A percentile compares a stretch with the other conserved stretches of the same genome.
Conservation (phyloP, 2,329 filamentous ascomycete species). For the Xylariaceae sp. region DNA sequence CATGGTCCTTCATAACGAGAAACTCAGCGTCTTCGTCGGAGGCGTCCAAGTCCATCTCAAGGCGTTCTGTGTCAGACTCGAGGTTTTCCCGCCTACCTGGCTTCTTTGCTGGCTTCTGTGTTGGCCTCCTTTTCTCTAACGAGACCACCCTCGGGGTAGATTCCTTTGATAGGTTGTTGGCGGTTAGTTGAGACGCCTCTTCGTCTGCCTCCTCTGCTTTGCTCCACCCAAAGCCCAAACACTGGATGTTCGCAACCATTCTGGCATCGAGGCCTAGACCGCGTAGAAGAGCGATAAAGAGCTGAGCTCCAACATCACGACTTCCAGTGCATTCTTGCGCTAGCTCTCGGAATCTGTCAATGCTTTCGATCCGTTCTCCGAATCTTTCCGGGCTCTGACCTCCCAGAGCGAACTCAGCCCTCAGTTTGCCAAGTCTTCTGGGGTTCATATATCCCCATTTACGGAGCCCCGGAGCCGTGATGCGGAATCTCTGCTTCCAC, state of each 20-base stretch:
- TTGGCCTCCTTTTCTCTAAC: conserved; percentile 15
- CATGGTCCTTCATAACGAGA: conserved; percentile 50
- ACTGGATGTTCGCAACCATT: conserved; percentile 79
- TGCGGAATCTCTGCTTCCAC: conserved; percentile 80
- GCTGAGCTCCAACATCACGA: conserved; percentile 78
- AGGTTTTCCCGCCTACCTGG: conserved; percentile 21
- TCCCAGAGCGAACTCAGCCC: conserved; percentile 62
- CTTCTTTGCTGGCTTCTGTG: conserved; percentile 21
- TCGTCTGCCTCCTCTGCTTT: conserved; percentile 72
- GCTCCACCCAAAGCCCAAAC: conserved; percentile 84
- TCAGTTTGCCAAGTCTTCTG: conserved; percentile 67
- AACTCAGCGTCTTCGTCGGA: conserved; percentile 44
- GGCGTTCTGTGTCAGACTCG: conserved; percentile 23
- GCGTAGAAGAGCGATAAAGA: conserved; percentile 81
- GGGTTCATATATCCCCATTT: conserved; percentile 85
- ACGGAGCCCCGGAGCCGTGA: conserved; percentile 73
- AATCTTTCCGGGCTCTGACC: conserved; percentile 58
- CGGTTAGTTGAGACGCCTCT: conserved; percentile 34
- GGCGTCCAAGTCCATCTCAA: conserved; percentile 33
- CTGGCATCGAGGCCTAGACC: conserved; percentile 77
- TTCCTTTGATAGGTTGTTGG: conserved; percentile 11
- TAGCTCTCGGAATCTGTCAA: conserved; percentile 62
- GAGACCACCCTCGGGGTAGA: conserved; percentile 35
- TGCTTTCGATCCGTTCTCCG: conserved; percentile 66
- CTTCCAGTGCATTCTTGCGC: conserved; percentile 73